Percentiles rank a stretch among this genome's conserved stretches.
Conservation (phyloP, 2,329 filamentous ascomycete genomes). For the Apiospora marii region DNA sequence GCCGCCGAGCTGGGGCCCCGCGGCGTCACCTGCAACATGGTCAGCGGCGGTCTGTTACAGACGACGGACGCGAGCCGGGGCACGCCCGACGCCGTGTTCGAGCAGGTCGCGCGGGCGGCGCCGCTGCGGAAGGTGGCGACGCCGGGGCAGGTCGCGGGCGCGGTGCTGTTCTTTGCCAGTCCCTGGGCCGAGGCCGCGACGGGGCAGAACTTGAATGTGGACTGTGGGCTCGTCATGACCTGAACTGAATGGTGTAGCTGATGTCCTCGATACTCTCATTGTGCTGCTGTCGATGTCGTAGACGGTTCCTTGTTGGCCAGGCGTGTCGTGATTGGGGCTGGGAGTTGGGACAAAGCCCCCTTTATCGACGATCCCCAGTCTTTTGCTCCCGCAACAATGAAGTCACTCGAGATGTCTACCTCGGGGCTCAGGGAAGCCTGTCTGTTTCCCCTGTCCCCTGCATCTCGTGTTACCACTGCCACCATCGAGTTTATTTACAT, state of each 20-base stretch:
- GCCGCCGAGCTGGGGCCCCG: slow-evolving; percentile 24
- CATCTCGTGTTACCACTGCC: background rate
- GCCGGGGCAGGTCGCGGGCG: slow-evolving; percentile 24
- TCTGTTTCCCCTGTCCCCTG: too few relatives aligned
- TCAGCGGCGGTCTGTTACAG: slow-evolving; percentile 24
- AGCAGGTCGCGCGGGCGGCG: slow-evolving; percentile 23
- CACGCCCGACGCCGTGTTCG: slow-evolving; percentile 24
- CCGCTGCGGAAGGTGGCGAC: slow-evolving; percentile 22
- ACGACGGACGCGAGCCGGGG: slow-evolving; percentile 25
- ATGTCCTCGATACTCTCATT: background rate
- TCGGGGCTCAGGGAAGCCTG: background rate
- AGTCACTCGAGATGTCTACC: background rate
- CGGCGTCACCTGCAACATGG: slow-evolving; percentile 26
- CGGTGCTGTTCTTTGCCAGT: slow-evolving; percentile 28
- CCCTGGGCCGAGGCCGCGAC: slow-evolving; percentile 24
- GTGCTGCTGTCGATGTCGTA: background rate
- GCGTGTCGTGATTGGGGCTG: background rate
- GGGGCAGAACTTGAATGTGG: slow-evolving; percentile 26
- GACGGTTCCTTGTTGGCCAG: background rate
- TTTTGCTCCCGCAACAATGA: background rate
- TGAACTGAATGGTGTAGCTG: background rate
- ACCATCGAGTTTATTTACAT: background rate
- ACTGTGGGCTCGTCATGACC: slow-evolving; percentile 25
- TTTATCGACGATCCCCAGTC: background rate
- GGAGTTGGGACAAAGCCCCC: background rate